These are phyloP conservation scores for Aureobasidium sp. DNA, from an alignment of 2,329 filamentous ascomycete genomes.

Conservation along the genomic window DNA sequence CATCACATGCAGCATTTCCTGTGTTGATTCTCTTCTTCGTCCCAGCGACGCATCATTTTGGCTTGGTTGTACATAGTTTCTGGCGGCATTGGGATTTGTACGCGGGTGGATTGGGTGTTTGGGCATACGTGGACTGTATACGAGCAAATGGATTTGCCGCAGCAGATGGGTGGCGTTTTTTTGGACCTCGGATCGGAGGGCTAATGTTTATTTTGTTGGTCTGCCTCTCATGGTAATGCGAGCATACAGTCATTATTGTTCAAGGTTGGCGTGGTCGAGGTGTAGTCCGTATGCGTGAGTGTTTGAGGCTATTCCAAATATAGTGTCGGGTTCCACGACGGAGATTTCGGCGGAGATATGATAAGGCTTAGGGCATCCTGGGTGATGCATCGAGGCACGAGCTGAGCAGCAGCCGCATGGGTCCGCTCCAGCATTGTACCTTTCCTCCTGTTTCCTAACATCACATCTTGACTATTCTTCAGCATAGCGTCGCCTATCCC, in stretches of 20 bases:
- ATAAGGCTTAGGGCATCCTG: neutral
- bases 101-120: neutral
- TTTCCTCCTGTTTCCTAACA: neutral
- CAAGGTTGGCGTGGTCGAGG: neutral
- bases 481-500: neutral
- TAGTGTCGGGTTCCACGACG: neutral
- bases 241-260: neutral
- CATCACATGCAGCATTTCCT: neutral
- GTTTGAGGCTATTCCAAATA: neutral
- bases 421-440: neutral
- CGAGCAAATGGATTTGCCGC: neutral
- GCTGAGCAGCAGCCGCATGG: neutral
- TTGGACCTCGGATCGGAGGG: neutral
- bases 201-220: slow-evolving; percentile 8
- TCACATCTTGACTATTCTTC: neutral
- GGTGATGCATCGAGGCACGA: neutral
- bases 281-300: neutral
- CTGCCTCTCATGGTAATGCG: neutral
- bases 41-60: neutral
- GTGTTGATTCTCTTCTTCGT: neutral
- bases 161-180: neutral
- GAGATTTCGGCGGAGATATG: slow-evolving; percentile 2
- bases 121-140: neutral
- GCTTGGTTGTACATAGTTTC: slow-evolving; percentile 8
- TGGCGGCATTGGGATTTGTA: neutral